These are phyloP conservation scores for Trypanosoma caninum DNA, from an alignment of 208 protist species.

Conservation along the genomic window DNA sequence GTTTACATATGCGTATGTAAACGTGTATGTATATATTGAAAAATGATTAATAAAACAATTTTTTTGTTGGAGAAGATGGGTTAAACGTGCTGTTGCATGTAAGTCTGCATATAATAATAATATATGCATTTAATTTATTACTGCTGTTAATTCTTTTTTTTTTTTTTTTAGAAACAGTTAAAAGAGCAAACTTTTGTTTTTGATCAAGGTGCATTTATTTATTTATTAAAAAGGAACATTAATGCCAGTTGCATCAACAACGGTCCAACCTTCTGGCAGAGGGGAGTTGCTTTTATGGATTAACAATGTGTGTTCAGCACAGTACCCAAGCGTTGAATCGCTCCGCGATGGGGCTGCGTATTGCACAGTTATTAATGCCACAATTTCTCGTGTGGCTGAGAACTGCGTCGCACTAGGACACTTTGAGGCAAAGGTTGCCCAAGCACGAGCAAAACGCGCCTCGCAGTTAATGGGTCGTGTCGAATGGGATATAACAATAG, in stretches of 20 bases:
- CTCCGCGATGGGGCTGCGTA: constrained; percentile 81
- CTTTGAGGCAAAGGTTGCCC: constrained; percentile 27
- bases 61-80: no score
- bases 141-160: not conserved
- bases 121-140: not conserved
- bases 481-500: constrained; percentile 54
- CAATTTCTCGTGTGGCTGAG: constrained; percentile 50
- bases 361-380: constrained; percentile 75
- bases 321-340: constrained; percentile 78
- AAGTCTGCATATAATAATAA: not conserved
- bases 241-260: constrained; percentile 29
- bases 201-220: constrained; percentile 1
- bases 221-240: constrained; percentile 9
- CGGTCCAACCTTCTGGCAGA: constrained; percentile 41
- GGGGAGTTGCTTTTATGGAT: constrained; percentile 77
- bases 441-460: constrained; percentile 23
- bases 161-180: not conserved
- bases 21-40: no score
- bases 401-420: constrained; percentile 37
- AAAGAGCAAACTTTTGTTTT: constrained; percentile 34
- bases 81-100: no score
- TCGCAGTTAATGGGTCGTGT: constrained; percentile 30
- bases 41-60: no score
- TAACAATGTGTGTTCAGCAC: constrained; percentile 68
- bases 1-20: no score